Evolutionary conservation across 2,329 filamentous ascomycete genomes (phyloP).

Genomic region (Diaporthe batatas): DNA sequence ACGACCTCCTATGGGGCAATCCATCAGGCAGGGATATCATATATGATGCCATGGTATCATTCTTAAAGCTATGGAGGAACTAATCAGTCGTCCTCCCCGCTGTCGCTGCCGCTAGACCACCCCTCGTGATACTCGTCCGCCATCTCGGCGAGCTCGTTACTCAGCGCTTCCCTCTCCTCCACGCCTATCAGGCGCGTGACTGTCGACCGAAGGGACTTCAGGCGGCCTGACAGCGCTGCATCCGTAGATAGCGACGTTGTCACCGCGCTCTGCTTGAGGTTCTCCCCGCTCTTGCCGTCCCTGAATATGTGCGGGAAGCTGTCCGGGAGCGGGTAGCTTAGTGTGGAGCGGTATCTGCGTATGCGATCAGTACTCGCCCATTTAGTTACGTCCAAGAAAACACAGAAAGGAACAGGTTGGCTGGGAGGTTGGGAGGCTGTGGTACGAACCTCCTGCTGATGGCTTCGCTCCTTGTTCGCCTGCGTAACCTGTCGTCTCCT

Average conservation of each 20-base stretch:
- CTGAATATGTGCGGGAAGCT: slow-evolving; percentile 86
- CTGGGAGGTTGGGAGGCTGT: neutral
- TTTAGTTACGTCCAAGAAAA: neutral
- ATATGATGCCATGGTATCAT: neutral
- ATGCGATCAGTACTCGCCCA: slow-evolving; percentile 36
- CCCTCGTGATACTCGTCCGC: slow-evolving; percentile 91
- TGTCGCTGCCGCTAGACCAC: slow-evolving; percentile 83
- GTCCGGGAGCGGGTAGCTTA: slow-evolving; percentile 82
- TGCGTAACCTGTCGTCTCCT: slow-evolving; percentile 45
- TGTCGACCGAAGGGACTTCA: slow-evolving; percentile 75
- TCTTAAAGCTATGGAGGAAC: neutral
- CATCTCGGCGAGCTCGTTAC: slow-evolving; percentile 84
- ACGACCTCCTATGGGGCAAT: too few species aligned
- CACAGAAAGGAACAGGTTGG: neutral
- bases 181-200: slow-evolving; percentile 74
- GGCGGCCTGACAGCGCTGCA: slow-evolving; percentile 75
- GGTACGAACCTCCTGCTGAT: slow-evolving; percentile 45
- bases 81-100: slow-evolving; percentile 72
- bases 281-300: slow-evolving; percentile 52
- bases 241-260: slow-evolving; percentile 79
- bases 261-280: slow-evolving; percentile 56
- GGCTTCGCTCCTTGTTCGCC: slow-evolving; percentile 47
- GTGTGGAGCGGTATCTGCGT: slow-evolving; percentile 63
- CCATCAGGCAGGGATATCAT: too few species aligned
- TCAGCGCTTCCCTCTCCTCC: slow-evolving; percentile 87